Conservation (phyloP, 192 early-diverging fungal genomes). For the Rhizophlyctis rosea region DNA sequence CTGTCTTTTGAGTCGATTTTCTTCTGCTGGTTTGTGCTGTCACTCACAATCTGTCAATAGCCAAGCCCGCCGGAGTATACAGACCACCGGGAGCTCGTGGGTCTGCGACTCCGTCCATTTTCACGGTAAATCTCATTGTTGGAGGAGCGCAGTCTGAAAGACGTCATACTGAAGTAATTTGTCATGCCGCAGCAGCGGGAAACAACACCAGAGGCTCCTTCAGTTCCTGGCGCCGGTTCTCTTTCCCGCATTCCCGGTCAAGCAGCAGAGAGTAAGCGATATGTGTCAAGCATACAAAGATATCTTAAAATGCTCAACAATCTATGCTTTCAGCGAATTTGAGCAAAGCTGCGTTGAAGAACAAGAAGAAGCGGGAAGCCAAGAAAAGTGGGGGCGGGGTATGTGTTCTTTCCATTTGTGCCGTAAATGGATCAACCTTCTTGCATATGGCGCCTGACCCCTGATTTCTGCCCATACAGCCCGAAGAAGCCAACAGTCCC, state of each 20-base stretch:
- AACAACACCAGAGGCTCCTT: no score
- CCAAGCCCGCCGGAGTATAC: slow-evolving; percentile 48
- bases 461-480: slow-evolving; percentile 12
- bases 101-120: slow-evolving; percentile 35
- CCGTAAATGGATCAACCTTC: not conserved
- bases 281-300: no score
- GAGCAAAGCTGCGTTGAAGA: slow-evolving; percentile 60
- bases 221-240: no score
- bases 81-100: slow-evolving; percentile 49
- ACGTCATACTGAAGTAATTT: no score
- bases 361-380: slow-evolving; percentile 70
- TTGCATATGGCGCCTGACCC: slow-evolving; percentile 3
- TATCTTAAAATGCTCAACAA: no score
- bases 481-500: not conserved
- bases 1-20: no score
- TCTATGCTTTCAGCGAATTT: no score
- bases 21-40: no score
- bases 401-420: slow-evolving; percentile 25
- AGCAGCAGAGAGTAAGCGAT: not conserved
- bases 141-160: no score
- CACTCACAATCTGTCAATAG: no score
- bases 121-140: no score
- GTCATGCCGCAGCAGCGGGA: no score
- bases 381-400: slow-evolving; percentile 53
- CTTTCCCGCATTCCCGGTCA: not conserved